phyloP scores from a whole-genome alignment of 2,329 filamentous ascomycete genomes.

The Neospermospora avenae region DNA sequence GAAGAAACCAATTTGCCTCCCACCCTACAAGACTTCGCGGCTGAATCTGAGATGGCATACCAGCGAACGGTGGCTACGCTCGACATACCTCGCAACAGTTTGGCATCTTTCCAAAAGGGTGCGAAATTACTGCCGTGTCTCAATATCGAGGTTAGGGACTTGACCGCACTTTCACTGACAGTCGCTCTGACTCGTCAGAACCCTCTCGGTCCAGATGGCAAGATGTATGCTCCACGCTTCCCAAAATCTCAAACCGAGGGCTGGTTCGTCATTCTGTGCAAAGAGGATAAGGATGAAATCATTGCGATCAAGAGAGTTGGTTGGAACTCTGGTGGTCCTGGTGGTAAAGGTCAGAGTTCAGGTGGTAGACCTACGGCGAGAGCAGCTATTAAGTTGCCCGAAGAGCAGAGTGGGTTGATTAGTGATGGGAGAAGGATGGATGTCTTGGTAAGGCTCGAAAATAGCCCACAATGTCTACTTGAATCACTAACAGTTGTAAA shows the following conservation, averaged over 20 bases:
- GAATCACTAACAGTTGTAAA: not conserved
- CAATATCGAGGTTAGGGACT: slow-evolving; percentile 54
- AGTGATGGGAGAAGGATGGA: slow-evolving; percentile 59
- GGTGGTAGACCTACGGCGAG: slow-evolving; percentile 50
- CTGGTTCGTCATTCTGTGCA: slow-evolving; percentile 80
- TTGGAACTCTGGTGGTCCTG: slow-evolving; percentile 51
- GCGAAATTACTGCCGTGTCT: slow-evolving; percentile 67
- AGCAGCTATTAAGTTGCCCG: slow-evolving; percentile 58
- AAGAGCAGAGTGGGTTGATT: slow-evolving; percentile 30
- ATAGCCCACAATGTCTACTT: not conserved
- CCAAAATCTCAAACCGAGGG: slow-evolving; percentile 94
- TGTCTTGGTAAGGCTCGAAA: slow-evolving; percentile 59
- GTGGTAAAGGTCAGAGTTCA: slow-evolving; percentile 25
- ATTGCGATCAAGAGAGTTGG: slow-evolving; percentile 81
- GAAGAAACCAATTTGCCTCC: slow-evolving; percentile 30
- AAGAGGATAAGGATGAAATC: slow-evolving; percentile 67
- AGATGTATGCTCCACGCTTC: slow-evolving; percentile 83
- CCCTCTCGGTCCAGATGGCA: slow-evolving; percentile 60
- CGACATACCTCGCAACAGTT: slow-evolving; percentile 40
- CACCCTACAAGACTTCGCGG: slow-evolving; percentile 34
- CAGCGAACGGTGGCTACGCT: slow-evolving; percentile 49
- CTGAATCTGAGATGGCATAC: slow-evolving; percentile 31
- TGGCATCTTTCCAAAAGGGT: slow-evolving; percentile 50
- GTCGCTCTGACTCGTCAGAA: slow-evolving; percentile 67
- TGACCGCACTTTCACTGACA: slow-evolving; percentile 61